Conservation (phyloP, 1,284 basidiomycete genomes). For the Mycosarcoma mackinlayi region DNA sequence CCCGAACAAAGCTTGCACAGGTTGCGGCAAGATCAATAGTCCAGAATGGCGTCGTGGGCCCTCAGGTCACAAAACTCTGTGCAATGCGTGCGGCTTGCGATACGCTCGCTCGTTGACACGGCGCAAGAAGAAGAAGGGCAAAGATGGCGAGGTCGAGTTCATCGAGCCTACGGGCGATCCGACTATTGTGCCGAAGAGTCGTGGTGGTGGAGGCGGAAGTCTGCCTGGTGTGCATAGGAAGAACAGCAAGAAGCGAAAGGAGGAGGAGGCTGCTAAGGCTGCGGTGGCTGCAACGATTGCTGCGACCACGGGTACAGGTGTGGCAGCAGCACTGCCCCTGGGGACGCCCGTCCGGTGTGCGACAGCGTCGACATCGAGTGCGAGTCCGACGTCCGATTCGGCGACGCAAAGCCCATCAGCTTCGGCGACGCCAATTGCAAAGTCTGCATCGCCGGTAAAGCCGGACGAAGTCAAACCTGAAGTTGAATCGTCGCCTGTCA, state of each 20-base stretch:
- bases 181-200: slow-evolving; percentile 53
- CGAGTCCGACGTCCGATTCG: slow-evolving; percentile 4
- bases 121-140: slow-evolving; percentile 57
- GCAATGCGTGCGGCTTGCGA: slow-evolving; percentile 67
- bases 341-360: neutral
- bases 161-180: slow-evolving; percentile 59
- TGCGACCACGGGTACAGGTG: neutral
- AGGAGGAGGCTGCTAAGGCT: slow-evolving; percentile 31
- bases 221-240: slow-evolving; percentile 55
- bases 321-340: neutral
- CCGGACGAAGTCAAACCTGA: neutral
- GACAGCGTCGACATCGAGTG: neutral
- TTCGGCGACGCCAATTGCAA: neutral
- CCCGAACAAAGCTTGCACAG: slow-evolving; percentile 62
- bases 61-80: slow-evolving; percentile 64
- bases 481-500: slow-evolving; percentile 1
- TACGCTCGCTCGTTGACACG: slow-evolving; percentile 62
- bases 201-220: slow-evolving; percentile 58
- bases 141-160: slow-evolving; percentile 54
- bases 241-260: slow-evolving; percentile 51
- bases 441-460: slow-evolving; percentile 1
- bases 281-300: slow-evolving; percentile 12
- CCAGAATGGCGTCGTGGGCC: slow-evolving; percentile 88
- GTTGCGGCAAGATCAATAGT: slow-evolving; percentile 73
- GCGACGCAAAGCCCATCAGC: slow-evolving; percentile 15